Evolutionary conservation across 148 eudicot genomes (phyloP).

Genomic region (Cornus controversa): DNA sequence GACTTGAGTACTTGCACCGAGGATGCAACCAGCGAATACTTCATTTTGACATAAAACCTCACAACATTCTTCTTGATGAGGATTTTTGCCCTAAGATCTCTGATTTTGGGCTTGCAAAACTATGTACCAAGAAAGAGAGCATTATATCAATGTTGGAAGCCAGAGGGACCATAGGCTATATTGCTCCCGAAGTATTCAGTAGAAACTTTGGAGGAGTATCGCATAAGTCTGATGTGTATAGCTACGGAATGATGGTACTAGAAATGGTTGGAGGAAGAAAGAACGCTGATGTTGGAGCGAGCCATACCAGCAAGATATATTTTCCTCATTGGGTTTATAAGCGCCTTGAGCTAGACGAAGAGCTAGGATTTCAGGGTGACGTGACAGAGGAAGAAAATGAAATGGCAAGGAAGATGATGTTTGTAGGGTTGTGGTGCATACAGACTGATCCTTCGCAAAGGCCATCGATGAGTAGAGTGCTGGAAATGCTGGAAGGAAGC

Average conservation of each 20-base stretch:
- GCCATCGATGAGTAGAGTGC: conserved; percentile 5
- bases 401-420: conserved; percentile 10
- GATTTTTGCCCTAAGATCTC: conserved; percentile 15
- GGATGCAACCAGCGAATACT: conserved; percentile 13
- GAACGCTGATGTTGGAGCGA: not conserved
- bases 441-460: conserved; percentile 13
- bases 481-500: conserved; percentile 15
- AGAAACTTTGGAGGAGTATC: conserved; percentile 15
- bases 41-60: conserved; percentile 18
- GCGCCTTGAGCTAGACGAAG: conserved; percentile 5
- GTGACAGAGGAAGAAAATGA: not conserved
- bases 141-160: conserved; percentile 6
- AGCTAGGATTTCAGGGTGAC: not conserved
- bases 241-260: conserved; percentile 14
- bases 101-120: conserved; percentile 15
- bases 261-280: conserved; percentile 16
- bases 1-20: conserved; percentile 11
- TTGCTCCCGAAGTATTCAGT: conserved; percentile 12
- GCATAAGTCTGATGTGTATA: conserved; percentile 14
- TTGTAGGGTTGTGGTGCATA: conserved; percentile 18
- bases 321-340: conserved; percentile 13
- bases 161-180: conserved; percentile 16
- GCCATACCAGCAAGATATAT: not conserved
- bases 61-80: conserved; percentile 17
- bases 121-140: conserved; percentile 1